Conservation (phyloP, 345 rosid genomes). For the Abelmoschus esculentus region DNA sequence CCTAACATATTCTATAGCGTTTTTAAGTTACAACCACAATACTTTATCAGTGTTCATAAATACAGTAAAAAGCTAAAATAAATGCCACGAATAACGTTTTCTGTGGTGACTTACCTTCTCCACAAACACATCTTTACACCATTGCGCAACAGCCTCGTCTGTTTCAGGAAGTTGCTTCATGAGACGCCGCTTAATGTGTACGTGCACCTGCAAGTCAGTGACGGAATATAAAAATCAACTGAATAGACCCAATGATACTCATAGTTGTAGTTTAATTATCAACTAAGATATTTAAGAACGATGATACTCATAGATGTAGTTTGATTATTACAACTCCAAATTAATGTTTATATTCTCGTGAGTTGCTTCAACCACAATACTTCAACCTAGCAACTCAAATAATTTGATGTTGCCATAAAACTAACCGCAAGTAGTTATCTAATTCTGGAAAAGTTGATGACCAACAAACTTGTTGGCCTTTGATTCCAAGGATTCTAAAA, state of each 20-base stretch:
- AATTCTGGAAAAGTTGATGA: neutral
- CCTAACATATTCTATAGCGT: neutral
- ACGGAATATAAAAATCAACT: neutral
- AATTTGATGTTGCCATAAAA: neutral
- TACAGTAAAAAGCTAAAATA: too few species aligned
- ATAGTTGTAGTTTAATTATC: neutral
- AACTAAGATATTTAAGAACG: neutral
- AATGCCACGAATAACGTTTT: too few species aligned
- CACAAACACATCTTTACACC: slow-evolving; percentile 88
- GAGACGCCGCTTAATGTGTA: slow-evolving; percentile 60
- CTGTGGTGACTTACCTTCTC: slow-evolving; percentile 44
- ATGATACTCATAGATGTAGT: neutral
- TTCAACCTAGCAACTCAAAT: neutral
- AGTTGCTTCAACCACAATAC: neutral
- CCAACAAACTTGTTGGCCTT: neutral
- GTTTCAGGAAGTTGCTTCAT: slow-evolving; percentile 86
- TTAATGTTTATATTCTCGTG: neutral
- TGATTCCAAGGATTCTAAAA: neutral
- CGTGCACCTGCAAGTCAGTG: slow-evolving; percentile 52
- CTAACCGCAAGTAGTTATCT: neutral
- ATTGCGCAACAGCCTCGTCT: slow-evolving; percentile 80
- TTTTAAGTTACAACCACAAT: neutral
- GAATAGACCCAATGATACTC: neutral
- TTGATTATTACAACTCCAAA: neutral
- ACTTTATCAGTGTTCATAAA: too few species aligned